Conservation (phyloP, 202 grass and related monocot species). For the Brachypodium distachyon region DNA sequence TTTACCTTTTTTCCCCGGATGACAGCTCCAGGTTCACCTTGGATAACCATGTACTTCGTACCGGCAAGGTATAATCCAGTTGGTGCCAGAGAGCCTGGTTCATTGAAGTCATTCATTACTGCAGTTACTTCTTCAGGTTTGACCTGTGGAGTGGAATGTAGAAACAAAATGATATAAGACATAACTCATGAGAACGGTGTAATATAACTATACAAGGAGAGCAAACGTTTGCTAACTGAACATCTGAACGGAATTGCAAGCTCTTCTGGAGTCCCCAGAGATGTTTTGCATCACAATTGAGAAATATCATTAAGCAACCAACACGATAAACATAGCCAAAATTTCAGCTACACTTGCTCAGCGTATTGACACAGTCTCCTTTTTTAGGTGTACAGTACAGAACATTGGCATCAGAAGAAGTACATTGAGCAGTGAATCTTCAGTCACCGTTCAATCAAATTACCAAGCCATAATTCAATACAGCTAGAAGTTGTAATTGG, state of each 20-base stretch:
- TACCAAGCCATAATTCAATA: not conserved
- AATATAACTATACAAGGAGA: not conserved
- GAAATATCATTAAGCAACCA: not conserved
- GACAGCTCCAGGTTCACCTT: constrained; percentile 44
- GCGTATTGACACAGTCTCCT: not conserved
- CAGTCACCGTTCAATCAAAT: not conserved
- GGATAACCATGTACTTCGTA: constrained; percentile 52
- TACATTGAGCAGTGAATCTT: not conserved
- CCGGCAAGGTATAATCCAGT: constrained; percentile 38
- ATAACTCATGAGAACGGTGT: not conserved
- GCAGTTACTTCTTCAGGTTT: constrained; percentile 31
- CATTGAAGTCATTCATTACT: constrained; percentile 33
- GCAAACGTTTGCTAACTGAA: not conserved
- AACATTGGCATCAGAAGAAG: not conserved
- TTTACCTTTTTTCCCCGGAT: constrained; percentile 52
- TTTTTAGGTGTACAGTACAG: too few relatives aligned
- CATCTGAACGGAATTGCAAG: not conserved
- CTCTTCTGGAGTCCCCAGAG: not conserved
- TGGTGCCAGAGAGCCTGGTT: constrained; percentile 45
- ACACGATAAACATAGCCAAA: not conserved
- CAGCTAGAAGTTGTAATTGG: not conserved
- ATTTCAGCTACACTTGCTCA: not conserved
- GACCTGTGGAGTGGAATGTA: constrained; percentile 12
- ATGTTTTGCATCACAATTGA: not conserved
- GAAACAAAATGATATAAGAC: not conserved